Base-by-base conservation (phyloP, 2,329 filamentous ascomycete genomes). In the Pseudogymnoascus sp. region DNA sequence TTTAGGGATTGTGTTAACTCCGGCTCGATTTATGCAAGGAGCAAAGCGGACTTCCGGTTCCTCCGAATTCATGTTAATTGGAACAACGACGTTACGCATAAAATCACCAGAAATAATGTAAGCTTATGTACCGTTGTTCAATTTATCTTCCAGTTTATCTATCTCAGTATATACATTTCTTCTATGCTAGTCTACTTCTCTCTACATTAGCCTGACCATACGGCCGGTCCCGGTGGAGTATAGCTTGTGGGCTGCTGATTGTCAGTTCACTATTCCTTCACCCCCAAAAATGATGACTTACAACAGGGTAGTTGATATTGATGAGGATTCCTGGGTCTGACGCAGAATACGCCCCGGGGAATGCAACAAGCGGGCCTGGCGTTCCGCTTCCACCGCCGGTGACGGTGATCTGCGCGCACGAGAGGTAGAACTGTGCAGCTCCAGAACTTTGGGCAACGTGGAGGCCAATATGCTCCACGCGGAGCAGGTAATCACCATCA, bases 371-470 rank as follows among this genome's bases (percentile, higher is more conserved):
- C 1, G 75, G 75, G 3, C 70, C 67, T 1, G 76, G 76, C 5
- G 65, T 70, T n/a, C 74, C 71, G 62, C 62, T 73, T 5, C 76
- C 77, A 9, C 76, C 75, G 12, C 73, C 75, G 0, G 76, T 76
- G 16, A 79, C 72, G 55, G 72, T 76, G 62, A 78, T 67, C 65
- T 79, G 77, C 4, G 72, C 72, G 61, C 77, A 79, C 5, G 72
- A 72, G 55, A 77, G 35, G 60, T 67, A 70, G 38, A 68, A 69
- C 11, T 70, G 69, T 7, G 67, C 66, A 30, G 64, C 67, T 3
- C 62, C 61, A 14, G 62, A 39, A 12, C 16, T 35, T 9, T 36
- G 12, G 12, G 66, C 67, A 4, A 42, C 59, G 41, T 69, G 67
- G 5, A 69, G 64, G 12, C 49, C 73, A 59, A 75, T 74, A 60